Conservation (phyloP, 1,139 yeast genomes). For the Geotrichum citri-aurantii region DNA sequence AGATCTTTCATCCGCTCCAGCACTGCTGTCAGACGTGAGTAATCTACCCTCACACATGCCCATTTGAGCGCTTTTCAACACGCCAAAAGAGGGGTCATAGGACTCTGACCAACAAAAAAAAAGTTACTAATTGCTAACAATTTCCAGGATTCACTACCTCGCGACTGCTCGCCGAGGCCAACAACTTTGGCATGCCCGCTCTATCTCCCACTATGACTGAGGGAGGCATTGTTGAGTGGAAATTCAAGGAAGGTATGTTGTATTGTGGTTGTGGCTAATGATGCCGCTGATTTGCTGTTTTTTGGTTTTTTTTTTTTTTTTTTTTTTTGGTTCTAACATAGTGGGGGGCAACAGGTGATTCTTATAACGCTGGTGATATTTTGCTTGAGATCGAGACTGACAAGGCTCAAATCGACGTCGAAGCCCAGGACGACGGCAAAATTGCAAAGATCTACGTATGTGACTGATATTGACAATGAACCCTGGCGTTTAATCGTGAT, state of each 20-base stretch:
- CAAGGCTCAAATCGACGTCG: slow-evolving; percentile 98
- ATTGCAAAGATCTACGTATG: slow-evolving; percentile 63
- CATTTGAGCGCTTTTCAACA: no score
- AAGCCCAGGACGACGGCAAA: slow-evolving; percentile 96
- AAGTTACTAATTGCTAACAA: neutral
- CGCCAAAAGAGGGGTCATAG: neutral
- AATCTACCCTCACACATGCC: neutral
- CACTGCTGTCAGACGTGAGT: neutral
- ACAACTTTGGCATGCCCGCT: slow-evolving; percentile 69
- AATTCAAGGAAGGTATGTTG: slow-evolving; percentile 60
- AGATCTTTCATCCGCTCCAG: neutral
- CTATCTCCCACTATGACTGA: slow-evolving; percentile 97
- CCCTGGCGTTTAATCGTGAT: no score
- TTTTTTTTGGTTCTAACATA: neutral
- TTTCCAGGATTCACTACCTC: neutral
- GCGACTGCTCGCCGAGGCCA: neutral
- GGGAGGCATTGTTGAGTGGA: slow-evolving; percentile 92
- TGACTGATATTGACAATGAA: neutral
- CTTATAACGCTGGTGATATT: slow-evolving; percentile 74
- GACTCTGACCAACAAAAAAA: neutral
- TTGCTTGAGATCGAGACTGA: slow-evolving; percentile 97
- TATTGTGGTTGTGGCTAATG: no score
- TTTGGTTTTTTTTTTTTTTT: neutral
- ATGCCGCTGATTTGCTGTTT: neutral
- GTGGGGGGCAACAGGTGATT: neutral